Conservation (phyloP, 257 asterid species). For the Plantago ovata region DNA sequence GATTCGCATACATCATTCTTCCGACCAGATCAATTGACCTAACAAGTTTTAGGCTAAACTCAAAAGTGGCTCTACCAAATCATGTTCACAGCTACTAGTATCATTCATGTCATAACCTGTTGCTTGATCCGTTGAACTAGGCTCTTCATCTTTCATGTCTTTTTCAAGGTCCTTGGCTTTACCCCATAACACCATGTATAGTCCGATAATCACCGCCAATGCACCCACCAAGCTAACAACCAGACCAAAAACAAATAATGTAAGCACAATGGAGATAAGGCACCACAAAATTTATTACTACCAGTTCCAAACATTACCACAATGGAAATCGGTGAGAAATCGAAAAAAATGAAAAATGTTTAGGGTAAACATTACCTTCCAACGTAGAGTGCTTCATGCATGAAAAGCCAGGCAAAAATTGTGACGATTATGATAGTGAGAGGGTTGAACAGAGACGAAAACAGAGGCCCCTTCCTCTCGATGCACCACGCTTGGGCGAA, state of each 20-base stretch:
- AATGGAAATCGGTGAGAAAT: not conserved
- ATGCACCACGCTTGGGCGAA: constrained; percentile 58
- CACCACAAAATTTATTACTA: not conserved
- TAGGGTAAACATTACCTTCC: constrained; percentile 50
- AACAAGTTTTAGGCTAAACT: no score
- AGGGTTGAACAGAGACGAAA: constrained; percentile 64
- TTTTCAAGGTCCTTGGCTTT: constrained; percentile 62
- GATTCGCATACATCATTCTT: no score
- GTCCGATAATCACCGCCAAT: constrained; percentile 55
- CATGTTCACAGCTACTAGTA: no score
- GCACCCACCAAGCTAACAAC: constrained; percentile 54
- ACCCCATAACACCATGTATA: constrained; percentile 71
- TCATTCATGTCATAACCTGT: no score
- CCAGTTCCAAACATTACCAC: not conserved
- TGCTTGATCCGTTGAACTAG: no score
- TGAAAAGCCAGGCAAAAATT: constrained; percentile 37
- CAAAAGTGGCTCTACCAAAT: no score
- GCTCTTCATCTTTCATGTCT: no score
- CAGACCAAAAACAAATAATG: not conserved
- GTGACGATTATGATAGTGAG: constrained; percentile 46
- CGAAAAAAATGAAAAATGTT: not conserved
- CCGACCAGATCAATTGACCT: no score
- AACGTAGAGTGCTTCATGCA: constrained; percentile 54
- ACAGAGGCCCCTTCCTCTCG: constrained; percentile 45
- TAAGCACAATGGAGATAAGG: no score